Evolutionary conservation across 78 protist genomes (phyloP).

Genomic region (Dictyostelium firmibasis): DNA sequence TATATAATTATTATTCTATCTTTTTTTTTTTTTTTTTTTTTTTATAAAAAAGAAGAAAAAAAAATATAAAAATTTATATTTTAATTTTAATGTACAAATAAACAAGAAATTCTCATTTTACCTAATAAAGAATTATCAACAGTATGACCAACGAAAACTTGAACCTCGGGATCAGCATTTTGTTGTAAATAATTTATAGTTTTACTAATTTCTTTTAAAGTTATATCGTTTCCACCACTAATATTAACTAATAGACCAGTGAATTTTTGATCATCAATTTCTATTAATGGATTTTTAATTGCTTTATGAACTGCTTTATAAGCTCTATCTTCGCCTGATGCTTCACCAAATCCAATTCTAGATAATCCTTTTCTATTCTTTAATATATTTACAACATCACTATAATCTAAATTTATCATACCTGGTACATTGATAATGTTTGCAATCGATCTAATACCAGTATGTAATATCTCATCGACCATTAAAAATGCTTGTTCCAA

Average conservation of each 20-base stretch:
- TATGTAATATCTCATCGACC: slow-evolving; percentile 81
- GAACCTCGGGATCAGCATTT: slow-evolving; percentile 33
- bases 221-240: slow-evolving; percentile 44
- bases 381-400: slow-evolving; percentile 62
- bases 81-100: slow-evolving; percentile 54
- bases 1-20: background rate
- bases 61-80: background rate
- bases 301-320: slow-evolving; percentile 51
- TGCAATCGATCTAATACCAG: slow-evolving; percentile 79
- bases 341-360: slow-evolving; percentile 54
- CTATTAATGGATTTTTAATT: slow-evolving; percentile 35
- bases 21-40: background rate
- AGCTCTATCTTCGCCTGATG: slow-evolving; percentile 60
- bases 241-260: slow-evolving; percentile 52
- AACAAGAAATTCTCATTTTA: slow-evolving; percentile 20
- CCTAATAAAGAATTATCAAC: slow-evolving; percentile 21
- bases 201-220: slow-evolving; percentile 50
- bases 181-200: slow-evolving; percentile 26
- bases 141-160: slow-evolving; percentile 46
- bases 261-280: background rate
- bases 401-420: slow-evolving; percentile 87
- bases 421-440: slow-evolving; percentile 88
- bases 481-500: slow-evolving; percentile 75
- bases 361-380: slow-evolving; percentile 27
- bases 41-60: background rate